phyloP scores from a whole-genome alignment of 371 early-diverging fungal genomes.

The Circinella umbellata region DNA sequence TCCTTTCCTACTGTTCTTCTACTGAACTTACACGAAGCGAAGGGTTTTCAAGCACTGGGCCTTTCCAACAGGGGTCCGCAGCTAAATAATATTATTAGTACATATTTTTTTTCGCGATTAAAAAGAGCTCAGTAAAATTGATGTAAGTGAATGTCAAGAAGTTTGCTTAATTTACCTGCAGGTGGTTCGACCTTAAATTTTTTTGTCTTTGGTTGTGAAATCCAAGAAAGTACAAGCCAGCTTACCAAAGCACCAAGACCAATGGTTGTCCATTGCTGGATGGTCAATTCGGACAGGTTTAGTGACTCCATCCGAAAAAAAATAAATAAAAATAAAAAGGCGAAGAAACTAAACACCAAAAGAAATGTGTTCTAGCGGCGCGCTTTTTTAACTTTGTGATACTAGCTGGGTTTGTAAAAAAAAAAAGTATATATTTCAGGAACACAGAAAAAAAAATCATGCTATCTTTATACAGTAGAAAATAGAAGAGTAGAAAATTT shows the following conservation, averaged over 20 bases:
- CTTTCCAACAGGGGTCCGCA: slow-evolving; percentile 58
- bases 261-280: slow-evolving; percentile 28
- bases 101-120: neutral
- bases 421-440: too few relatives aligned
- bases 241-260: slow-evolving; percentile 38
- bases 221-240: slow-evolving; percentile 34
- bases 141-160: too few relatives aligned
- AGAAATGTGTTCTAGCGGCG: neutral
- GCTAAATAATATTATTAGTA: slow-evolving; percentile 20
- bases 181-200: slow-evolving; percentile 43
- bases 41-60: slow-evolving; percentile 57
- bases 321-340: neutral
- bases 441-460: too few relatives aligned
- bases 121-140: neutral
- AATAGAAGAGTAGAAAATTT: too few relatives aligned
- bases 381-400: too few relatives aligned
- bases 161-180: slow-evolving; percentile 31
- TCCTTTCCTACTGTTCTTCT: neutral
- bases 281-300: slow-evolving; percentile 15
- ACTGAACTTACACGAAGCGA: slow-evolving; percentile 53
- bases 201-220: slow-evolving; percentile 36
- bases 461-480: too few relatives aligned
- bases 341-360: neutral
- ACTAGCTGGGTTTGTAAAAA: too few relatives aligned
- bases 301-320: slow-evolving; percentile 6